Base-by-base conservation (phyloP, 1,139 yeast genomes). In the Geotrichum aggregatum region DNA sequence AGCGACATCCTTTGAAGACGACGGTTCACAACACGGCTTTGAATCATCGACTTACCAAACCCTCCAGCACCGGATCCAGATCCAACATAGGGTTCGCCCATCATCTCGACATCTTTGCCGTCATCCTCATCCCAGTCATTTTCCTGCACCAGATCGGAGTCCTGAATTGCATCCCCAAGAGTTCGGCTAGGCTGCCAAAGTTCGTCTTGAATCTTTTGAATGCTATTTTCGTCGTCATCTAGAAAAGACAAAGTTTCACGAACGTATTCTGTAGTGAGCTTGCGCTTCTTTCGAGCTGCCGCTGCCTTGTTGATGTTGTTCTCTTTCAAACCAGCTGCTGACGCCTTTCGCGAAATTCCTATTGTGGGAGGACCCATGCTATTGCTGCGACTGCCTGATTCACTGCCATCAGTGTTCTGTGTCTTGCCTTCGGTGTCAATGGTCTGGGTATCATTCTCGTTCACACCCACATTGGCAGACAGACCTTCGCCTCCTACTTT, bases 171-270 rank as follows among this genome's bases (percentile, higher is more conserved):
- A 8, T 45, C 50, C 13, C 41, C 50, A 7, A 50, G 39, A n/a
- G 41, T 41, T 13, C 47, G 43, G 38, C 50, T 42, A n/a, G 53
- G 53, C 30, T 50, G 30, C 53, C 53, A 50, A 5, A 41, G 35
- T 7, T 26, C 49, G 10, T 30, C 38, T 5, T 8, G 22, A 7
- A 16, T 11, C 6, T 16, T 6, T 30, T 16, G 36, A 8, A 39
- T 31, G 13, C 19, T 18, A 2, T 30, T 18, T 21, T 44, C 42
- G 22, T 50, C 50, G n/a, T 73, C 71, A 36, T 70, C 71, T 52
- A 83, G 73, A 63, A 84, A 85, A 0, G 91, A 83, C 47, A 85
- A 71, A 58, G 82, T 81, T 55, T 76, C 76, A 50, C 81, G 81
- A 8, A 85, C 84, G 62, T 80, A 82, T 0, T 78, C 79, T 59